Conservation (phyloP, 78 protist species). For the Pigoraptor vietnamica region DNA sequence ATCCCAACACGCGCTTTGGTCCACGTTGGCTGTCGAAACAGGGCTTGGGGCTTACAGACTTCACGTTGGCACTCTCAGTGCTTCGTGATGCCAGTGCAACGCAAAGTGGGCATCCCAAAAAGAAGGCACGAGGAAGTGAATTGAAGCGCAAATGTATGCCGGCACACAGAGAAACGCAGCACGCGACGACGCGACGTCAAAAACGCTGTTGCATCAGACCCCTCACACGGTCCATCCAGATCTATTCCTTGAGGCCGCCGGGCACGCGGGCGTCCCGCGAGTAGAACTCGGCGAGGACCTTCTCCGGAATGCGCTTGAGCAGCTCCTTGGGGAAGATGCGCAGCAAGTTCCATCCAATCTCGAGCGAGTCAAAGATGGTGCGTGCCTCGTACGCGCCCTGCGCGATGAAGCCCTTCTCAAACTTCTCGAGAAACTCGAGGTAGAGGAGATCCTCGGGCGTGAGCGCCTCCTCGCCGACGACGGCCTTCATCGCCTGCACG, state of each 20-base stretch:
- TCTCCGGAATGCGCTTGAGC: constrained; percentile 81
- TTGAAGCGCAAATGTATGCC: too few relatives aligned
- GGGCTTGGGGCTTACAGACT: too few relatives aligned
- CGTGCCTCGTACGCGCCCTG: constrained; percentile 90
- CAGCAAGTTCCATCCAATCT: constrained; percentile 97
- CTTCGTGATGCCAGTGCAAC: too few relatives aligned
- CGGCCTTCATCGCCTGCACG: constrained; percentile 98
- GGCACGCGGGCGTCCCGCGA: background rate
- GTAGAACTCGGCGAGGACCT: constrained; percentile 64
- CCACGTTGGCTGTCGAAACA: too few relatives aligned
- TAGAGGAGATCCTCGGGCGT: constrained; percentile 90
- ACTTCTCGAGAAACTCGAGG: constrained; percentile 95
- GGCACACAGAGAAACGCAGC: too few relatives aligned
- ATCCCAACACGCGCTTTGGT: too few relatives aligned
- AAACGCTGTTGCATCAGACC: too few relatives aligned
- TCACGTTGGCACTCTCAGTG: too few relatives aligned
- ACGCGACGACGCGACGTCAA: too few relatives aligned
- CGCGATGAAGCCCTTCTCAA: constrained; percentile 90
- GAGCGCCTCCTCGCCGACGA: constrained; percentile 99
- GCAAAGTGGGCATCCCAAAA: too few relatives aligned
- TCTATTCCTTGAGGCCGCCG: background rate
- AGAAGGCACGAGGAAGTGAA: too few relatives aligned
- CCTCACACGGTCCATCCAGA: too few relatives aligned
- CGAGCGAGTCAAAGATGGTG: constrained; percentile 87
- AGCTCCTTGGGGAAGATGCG: constrained; percentile 93